phyloP scores from a whole-genome alignment of 192 early-diverging fungal genomes.

The Chytriomyces sp. region DNA sequence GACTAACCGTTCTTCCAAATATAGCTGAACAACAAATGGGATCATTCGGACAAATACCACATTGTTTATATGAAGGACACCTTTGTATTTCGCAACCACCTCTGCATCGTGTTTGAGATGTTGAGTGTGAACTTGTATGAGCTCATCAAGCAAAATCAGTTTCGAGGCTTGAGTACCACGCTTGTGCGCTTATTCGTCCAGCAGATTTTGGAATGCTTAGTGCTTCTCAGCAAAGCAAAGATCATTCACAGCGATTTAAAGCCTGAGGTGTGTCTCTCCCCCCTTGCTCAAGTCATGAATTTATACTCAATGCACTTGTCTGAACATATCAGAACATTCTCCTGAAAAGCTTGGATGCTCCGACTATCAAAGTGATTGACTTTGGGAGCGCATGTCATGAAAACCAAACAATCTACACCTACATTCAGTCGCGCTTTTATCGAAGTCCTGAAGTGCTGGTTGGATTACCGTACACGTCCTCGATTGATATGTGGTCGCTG shows the following conservation, averaged over 20 bases:
- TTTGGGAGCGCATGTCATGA: slow-evolving; percentile 98
- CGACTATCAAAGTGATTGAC: slow-evolving; percentile 97
- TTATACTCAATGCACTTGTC: background rate
- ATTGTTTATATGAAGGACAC: slow-evolving; percentile 87
- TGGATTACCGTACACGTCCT: slow-evolving; percentile 87
- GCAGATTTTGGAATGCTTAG: slow-evolving; percentile 92
- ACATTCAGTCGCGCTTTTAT: slow-evolving; percentile 98
- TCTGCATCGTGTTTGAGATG: slow-evolving; percentile 97
- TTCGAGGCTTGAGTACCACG: slow-evolving; percentile 91
- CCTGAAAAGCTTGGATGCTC: slow-evolving; percentile 85
- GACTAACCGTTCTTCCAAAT: background rate
- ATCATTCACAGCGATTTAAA: slow-evolving; percentile 99
- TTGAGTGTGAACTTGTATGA: slow-evolving; percentile 97
- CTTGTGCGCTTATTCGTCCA: slow-evolving; percentile 90
- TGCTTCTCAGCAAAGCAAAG: slow-evolving; percentile 80
- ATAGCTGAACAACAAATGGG: slow-evolving; percentile 88
- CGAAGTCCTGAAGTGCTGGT: slow-evolving; percentile 94
- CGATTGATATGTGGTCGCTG: slow-evolving; percentile 99
- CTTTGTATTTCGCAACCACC: slow-evolving; percentile 91
- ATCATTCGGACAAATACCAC: slow-evolving; percentile 85
- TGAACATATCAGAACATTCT: slow-evolving; percentile 72
- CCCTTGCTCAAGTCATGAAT: background rate
- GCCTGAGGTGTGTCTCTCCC: slow-evolving; percentile 66
- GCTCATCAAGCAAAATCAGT: slow-evolving; percentile 97
- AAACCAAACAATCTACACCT: slow-evolving; percentile 93